These are phyloP conservation scores for Silene noctiflora DNA, from an alignment of 179 eudicot species.

Conservation along the genomic window DNA sequence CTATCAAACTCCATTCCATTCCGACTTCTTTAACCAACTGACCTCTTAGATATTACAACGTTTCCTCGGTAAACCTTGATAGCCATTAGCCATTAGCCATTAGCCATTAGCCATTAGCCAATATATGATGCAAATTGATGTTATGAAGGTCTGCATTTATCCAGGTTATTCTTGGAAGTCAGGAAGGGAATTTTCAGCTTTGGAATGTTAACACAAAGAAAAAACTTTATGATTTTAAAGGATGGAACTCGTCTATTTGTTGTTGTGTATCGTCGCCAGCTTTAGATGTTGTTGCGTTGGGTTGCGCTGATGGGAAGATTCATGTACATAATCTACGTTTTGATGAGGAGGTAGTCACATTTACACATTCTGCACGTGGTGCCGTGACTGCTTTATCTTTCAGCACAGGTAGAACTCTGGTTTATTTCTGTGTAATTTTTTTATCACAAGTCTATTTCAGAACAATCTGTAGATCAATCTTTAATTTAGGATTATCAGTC, in stretches of 20 bases:
- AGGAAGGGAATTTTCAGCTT: slow-evolving; percentile 82
- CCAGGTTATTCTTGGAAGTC: slow-evolving; percentile 85
- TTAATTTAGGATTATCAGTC: background rate
- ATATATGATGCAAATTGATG: background rate
- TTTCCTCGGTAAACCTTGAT: background rate
- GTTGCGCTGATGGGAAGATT: slow-evolving; percentile 93
- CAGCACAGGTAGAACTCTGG: slow-evolving; percentile 63
- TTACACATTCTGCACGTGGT: slow-evolving; percentile 80
- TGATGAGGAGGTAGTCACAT: slow-evolving; percentile 81
- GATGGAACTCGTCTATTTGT: slow-evolving; percentile 69
- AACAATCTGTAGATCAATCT: background rate
- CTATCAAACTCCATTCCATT: too few species aligned
- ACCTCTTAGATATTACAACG: background rate
- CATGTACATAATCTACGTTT: slow-evolving; percentile 86
- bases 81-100: background rate
- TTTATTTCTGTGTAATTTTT: background rate
- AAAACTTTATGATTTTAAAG: slow-evolving; percentile 73
- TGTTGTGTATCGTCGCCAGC: slow-evolving; percentile 95
- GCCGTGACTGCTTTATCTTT: slow-evolving; percentile 92
- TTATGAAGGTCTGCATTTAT: slow-evolving; percentile 16
- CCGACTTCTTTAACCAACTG: background rate
- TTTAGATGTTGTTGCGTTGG: slow-evolving; percentile 89
- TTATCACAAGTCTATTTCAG: background rate
- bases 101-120: background rate
- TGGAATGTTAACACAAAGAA: slow-evolving; percentile 88